Base-by-base conservation (phyloP, 2,329 filamentous ascomycete genomes). In the Xylaria hypoxylon region DNA sequence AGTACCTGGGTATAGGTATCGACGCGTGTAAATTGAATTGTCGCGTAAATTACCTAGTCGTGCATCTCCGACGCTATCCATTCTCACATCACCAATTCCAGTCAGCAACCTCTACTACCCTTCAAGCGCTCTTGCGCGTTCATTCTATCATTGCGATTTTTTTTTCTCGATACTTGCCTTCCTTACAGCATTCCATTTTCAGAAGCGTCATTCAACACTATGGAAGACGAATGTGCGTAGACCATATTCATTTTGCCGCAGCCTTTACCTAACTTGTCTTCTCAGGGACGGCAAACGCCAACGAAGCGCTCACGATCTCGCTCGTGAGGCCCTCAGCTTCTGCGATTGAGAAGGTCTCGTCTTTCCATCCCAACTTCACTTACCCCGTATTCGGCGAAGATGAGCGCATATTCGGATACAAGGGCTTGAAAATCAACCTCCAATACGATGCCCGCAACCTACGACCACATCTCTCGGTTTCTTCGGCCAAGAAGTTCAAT, bases 361-460 rank as follows among this genome's bases (percentile, higher is more conserved):
- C 87, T 31, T 98, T 99, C 79, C 86, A 92, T 67, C 96, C 96
- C 0, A 87, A 88, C 75, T 96, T 94, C 78, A 97, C 95, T 19
- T 97, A 98, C 79, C 84, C 93, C 1, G 91, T 99, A 70, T 97
- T 98, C 73, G 93, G 93, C 74, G 91, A 98, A n/a, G 90, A 96
- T 8, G 94, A 99, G 79, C 87, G 86, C 33, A 95, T 98, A 70
- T 94, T 97, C 73, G 95, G 95, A 42, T 97, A 97, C 83, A 90
- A 93, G 77, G 89, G 89, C 60, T 85, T 97, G 62, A 88, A 89
- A 70, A 90, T 98, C 76, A 87, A 88, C 69, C 81, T 98, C 62
- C 88, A 88, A 68, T 90, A 84, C 72, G 83, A 88, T 76, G 85
- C 86, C 17, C 86, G 83, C 77, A 92, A 97, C 77, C 89, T 98